These are phyloP conservation scores for Cyclocybe cylindracea DNA, from an alignment of 768 basidiomycete genomes.

Conservation along the genomic window DNA sequence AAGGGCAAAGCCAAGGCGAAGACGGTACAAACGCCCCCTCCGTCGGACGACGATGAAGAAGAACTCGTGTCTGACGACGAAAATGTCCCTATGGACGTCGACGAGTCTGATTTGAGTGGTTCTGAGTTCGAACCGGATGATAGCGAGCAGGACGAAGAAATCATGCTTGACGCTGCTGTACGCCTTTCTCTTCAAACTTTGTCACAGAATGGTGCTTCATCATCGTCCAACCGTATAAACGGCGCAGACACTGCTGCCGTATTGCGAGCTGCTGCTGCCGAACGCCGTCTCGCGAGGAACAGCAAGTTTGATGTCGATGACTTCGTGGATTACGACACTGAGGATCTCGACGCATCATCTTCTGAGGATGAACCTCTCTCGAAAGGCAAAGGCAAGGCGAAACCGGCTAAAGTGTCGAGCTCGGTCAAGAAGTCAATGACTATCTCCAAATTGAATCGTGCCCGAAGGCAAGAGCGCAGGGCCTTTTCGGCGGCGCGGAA, in stretches of 20 bases:
- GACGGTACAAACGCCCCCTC: slow-evolving; percentile 17
- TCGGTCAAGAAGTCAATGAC: slow-evolving; percentile 29
- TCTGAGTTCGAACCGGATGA: slow-evolving; percentile 58
- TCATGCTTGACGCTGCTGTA: slow-evolving; percentile 62
- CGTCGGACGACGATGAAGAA: slow-evolving; percentile 33
- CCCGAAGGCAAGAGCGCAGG: slow-evolving; percentile 19
- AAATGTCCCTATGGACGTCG: slow-evolving; percentile 27
- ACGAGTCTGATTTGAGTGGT: slow-evolving; percentile 57
- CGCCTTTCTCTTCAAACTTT: slow-evolving; percentile 47
- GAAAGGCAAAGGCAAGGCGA: slow-evolving; percentile 10
- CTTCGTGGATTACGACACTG: slow-evolving; percentile 28
- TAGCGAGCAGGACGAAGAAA: slow-evolving; percentile 43
- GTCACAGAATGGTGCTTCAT: slow-evolving; percentile 30
- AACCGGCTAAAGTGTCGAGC: not conserved
- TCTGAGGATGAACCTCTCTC: slow-evolving; percentile 36
- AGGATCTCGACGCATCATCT: slow-evolving; percentile 21
- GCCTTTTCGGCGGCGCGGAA: slow-evolving; percentile 22
- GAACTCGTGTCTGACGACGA: slow-evolving; percentile 32
- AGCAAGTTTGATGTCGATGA: slow-evolving; percentile 35
- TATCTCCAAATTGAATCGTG: slow-evolving; percentile 28
- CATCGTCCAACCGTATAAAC: slow-evolving; percentile 33
- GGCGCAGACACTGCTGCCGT: slow-evolving; percentile 42
- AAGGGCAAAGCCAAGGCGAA: slow-evolving; percentile 42
- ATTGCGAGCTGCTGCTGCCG: slow-evolving; percentile 52
- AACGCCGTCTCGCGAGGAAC: slow-evolving; percentile 45